Conservation (phyloP, 2,329 filamentous ascomycete species). For the Teratosphaeria zuluensis region DNA sequence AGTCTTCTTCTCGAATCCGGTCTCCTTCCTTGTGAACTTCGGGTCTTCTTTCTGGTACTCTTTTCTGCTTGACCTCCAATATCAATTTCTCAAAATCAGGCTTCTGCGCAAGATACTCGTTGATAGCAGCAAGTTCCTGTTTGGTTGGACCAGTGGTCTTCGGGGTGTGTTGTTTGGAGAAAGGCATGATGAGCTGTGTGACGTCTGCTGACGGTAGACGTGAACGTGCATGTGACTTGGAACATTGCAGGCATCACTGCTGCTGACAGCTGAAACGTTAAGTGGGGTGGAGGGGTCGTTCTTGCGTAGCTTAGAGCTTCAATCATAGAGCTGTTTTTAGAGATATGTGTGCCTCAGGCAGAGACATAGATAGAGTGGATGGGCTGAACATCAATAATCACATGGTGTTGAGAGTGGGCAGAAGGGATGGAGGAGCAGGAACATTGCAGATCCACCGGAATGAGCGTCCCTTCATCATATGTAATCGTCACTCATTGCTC, state of each 20-base stretch:
- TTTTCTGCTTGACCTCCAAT: neutral
- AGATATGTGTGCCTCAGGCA: neutral
- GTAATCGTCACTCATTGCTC: neutral
- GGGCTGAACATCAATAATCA: too few relatives aligned
- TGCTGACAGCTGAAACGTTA: too few relatives aligned
- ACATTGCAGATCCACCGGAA: neutral
- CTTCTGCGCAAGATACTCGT: neutral
- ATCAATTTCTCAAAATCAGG: neutral
- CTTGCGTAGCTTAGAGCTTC: too few relatives aligned
- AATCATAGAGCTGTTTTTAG: too few relatives aligned
- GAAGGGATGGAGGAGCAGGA: neutral
- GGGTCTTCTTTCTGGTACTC: neutral
- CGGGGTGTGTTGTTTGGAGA: neutral
- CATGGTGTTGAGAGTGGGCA: neutral
- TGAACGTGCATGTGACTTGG: neutral
- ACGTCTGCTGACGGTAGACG: neutral
- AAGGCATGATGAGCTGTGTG: neutral
- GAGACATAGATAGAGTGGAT: neutral
- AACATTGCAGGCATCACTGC: too few relatives aligned
- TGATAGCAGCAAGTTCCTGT: neutral
- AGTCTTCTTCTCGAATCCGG: neutral
- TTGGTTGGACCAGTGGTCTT: neutral
- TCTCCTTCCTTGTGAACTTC: neutral
- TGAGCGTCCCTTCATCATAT: neutral
- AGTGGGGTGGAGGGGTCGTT: too few relatives aligned